A percentile compares a stretch with the other conserved stretches of the same genome.
phyloP scores from a whole-genome alignment of 805 yeast genomes.

The Starmerella etchellsii region DNA sequence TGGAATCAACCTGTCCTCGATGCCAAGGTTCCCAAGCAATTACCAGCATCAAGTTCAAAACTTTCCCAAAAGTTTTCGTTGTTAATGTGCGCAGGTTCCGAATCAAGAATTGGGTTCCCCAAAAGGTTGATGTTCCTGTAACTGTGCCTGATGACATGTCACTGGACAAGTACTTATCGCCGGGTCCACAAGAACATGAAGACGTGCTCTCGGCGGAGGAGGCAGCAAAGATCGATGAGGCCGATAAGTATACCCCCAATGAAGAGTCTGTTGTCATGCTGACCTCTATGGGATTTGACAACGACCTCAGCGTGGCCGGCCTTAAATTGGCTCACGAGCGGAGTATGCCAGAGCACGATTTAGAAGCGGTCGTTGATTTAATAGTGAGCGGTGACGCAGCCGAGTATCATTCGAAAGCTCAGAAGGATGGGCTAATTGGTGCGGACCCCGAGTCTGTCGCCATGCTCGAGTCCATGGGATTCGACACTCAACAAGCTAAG shows the following conservation, averaged over 20 bases:
- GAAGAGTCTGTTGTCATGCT: slow-evolving; percentile 41
- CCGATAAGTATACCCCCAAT: slow-evolving; percentile 27
- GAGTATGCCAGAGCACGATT: slow-evolving; percentile 14
- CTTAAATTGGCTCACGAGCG: slow-evolving; percentile 59
- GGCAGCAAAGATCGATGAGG: slow-evolving; percentile 5
- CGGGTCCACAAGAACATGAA: slow-evolving; percentile 34
- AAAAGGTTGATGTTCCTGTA: slow-evolving; percentile 66
- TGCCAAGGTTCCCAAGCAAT: slow-evolving; percentile 29
- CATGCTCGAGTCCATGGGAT: slow-evolving; percentile 64
- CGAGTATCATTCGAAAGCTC: slow-evolving; percentile 26
- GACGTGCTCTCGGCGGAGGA: slow-evolving; percentile 27
- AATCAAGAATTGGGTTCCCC: slow-evolving; percentile 81
- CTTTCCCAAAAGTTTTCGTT: slow-evolving; percentile 60
- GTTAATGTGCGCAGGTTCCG: slow-evolving; percentile 69
- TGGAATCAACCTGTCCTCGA: slow-evolving; percentile 39
- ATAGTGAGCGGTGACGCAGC: slow-evolving; percentile 36
- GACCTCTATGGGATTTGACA: slow-evolving; percentile 78
- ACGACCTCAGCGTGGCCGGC: slow-evolving; percentile 51
- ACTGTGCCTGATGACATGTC: slow-evolving; percentile 35
- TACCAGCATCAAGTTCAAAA: slow-evolving; percentile 35
- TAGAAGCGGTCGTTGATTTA: slow-evolving; percentile 82
- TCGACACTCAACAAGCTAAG: slow-evolving; percentile 46
- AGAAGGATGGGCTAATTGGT: slow-evolving; percentile 27
- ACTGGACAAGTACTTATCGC: slow-evolving; percentile 33
- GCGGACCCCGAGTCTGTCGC: slow-evolving; percentile 30